These are phyloP conservation scores for Arxiozyma telluris DNA, from an alignment of 1,139 yeast genomes.

Conservation along the genomic window DNA sequence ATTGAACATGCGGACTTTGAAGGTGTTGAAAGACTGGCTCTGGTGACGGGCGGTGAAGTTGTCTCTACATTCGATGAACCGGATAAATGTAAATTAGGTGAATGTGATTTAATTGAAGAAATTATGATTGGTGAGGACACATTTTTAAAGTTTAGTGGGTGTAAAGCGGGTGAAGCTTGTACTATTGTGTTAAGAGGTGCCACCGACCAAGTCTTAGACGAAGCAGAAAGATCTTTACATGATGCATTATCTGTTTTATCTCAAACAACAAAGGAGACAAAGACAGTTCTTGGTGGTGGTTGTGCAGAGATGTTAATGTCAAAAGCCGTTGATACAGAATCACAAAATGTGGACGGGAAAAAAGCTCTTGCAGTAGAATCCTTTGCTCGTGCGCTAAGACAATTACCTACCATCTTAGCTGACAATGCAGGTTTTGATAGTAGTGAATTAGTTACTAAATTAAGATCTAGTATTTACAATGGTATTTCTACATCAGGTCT, in stretches of 20 bases:
- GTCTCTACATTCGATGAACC: conserved; percentile 95
- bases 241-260: conserved; percentile 94
- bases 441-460: conserved; percentile 80
- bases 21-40: conserved; percentile 92
- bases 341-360: conserved; percentile 90
- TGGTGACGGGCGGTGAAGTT: conserved; percentile 97
- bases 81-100: conserved; percentile 74
- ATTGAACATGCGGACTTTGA: conserved; percentile 98
- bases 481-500: conserved; percentile 90
- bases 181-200: conserved; percentile 95
- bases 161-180: conserved; percentile 93
- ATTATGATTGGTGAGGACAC: conserved; percentile 82
- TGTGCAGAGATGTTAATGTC: conserved; percentile 98
- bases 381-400: conserved; percentile 88
- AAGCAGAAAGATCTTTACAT: conserved; percentile 94
- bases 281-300: conserved; percentile 95
- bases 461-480: conserved; percentile 85
- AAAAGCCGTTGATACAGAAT: conserved; percentile 91
- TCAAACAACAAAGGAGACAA: conserved; percentile 91
- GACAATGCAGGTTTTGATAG: conserved; percentile 97
- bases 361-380: conserved; percentile 91
- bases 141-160: conserved; percentile 83
- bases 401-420: conserved; percentile 88
- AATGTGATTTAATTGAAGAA: conserved; percentile 86
- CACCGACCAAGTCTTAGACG: conserved; percentile 90